Evolutionary conservation across 768 basidiomycete species (phyloP).

Genomic region (Boletus vermiculosoides): DNA sequence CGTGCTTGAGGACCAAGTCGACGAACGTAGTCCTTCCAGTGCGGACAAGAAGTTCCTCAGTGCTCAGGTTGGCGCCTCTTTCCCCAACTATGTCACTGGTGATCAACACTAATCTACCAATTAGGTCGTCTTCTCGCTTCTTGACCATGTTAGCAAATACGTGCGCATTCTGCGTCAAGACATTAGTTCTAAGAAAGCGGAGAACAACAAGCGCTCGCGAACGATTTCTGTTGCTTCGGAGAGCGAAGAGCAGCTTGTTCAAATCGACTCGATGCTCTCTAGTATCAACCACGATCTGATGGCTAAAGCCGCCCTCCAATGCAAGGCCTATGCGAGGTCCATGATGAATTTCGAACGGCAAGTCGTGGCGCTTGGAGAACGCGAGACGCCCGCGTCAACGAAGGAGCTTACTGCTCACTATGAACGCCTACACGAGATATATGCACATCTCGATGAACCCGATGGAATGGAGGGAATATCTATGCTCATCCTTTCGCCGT

Average conservation of each 20-base stretch:
- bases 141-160: conserved; percentile 94
- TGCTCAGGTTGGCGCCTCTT: conserved; percentile 69
- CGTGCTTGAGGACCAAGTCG: conserved; percentile 86
- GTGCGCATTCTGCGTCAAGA: conserved; percentile 74
- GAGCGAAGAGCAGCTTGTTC: conserved; percentile 58
- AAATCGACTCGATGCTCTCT: conserved; percentile 77
- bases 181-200: conserved; percentile 47
- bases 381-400: conserved; percentile 40
- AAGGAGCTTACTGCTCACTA: conserved; percentile 55
- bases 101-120: background rate
- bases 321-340: conserved; percentile 91
- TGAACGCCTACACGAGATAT: conserved; percentile 93
- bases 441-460: conserved; percentile 93
- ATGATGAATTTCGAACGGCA: conserved; percentile 94
- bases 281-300: conserved; percentile 86
- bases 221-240: conserved; percentile 35
- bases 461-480: conserved; percentile 99
- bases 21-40: conserved; percentile 52
- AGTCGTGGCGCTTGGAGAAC: conserved; percentile 50
- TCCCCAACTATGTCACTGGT: background rate
- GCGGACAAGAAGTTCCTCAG: conserved; percentile 84
- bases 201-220: conserved; percentile 48
- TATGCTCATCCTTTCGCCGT: conserved; percentile 80
- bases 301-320: conserved; percentile 91
- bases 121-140: conserved; percentile 88